Conservation (phyloP, 176 grass and related monocot species). For the Triticum timopheevii region DNA sequence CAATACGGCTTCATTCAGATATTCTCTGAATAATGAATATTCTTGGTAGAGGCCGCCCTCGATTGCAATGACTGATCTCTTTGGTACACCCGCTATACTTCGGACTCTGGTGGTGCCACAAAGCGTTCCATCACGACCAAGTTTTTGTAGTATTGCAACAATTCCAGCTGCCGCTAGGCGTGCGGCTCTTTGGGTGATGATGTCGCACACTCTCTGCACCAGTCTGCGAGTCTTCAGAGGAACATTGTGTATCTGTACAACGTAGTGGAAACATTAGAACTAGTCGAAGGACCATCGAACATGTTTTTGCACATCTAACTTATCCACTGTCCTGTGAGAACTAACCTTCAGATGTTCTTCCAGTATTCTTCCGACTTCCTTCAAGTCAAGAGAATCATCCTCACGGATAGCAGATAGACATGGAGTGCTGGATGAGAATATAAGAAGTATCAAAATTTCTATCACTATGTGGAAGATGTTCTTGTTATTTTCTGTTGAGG, state of each 20-base stretch:
- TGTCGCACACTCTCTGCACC: conserved; percentile 58
- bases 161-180: conserved; percentile 74
- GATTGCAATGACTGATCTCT: conserved; percentile 61
- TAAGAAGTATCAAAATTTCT: background rate
- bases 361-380: conserved; percentile 53
- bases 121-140: conserved; percentile 62
- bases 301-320: background rate
- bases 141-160: conserved; percentile 74
- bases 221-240: conserved; percentile 65
- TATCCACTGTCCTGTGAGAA: background rate
- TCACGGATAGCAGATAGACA: conserved; percentile 64
- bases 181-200: conserved; percentile 63
- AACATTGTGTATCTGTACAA: conserved; percentile 52
- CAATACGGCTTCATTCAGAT: conserved; percentile 65
- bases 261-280: background rate
- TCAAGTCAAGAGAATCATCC: conserved; percentile 66
- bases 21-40: conserved; percentile 72
- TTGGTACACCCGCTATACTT: conserved; percentile 28
- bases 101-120: conserved; percentile 34
- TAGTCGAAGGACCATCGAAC: background rate
- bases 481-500: background rate
- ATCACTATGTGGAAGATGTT: background rate
- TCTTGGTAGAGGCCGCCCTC: conserved; percentile 69
- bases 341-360: conserved; percentile 65
- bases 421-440: conserved; percentile 49